Percentiles rank a stretch among this genome's conserved stretches.
Conservation (phyloP, 768 basidiomycete genomes). For the Collybia mongolica region DNA sequence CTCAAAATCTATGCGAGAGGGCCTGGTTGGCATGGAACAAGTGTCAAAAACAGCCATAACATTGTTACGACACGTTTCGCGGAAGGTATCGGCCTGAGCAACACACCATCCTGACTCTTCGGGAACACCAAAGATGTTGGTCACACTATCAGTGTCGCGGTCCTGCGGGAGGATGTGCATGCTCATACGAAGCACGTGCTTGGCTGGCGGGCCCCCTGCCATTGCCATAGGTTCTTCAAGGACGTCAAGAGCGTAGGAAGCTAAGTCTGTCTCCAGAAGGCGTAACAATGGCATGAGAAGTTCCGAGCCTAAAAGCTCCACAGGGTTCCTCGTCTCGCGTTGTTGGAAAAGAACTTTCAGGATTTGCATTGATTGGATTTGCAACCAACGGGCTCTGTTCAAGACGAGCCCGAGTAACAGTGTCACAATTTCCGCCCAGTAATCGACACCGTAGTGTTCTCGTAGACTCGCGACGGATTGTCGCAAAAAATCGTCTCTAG, state of each 20-base stretch:
- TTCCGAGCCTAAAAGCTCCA: constrained; percentile 79
- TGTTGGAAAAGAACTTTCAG: constrained; percentile 88
- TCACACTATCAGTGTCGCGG: constrained; percentile 49
- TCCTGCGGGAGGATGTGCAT: constrained; percentile 39
- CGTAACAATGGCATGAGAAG: constrained; percentile 89
- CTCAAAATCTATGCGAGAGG: constrained; percentile 73
- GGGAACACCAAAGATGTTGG: constrained; percentile 80
- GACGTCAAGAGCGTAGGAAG: constrained; percentile 87
- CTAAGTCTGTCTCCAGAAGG: constrained; percentile 84
- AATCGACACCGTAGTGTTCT: constrained; percentile 75
- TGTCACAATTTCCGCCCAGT: constrained; percentile 81
- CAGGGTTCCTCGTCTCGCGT: constrained; percentile 70
- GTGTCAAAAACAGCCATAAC: constrained; percentile 86
- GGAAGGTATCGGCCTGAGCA: constrained; percentile 59
- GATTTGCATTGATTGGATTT: constrained; percentile 81
- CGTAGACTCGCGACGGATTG: constrained; percentile 85
- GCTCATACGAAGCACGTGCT: constrained; percentile 90
- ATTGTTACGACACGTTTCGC: constrained; percentile 69
- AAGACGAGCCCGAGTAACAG: constrained; percentile 85
- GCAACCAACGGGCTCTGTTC: constrained; percentile 80
- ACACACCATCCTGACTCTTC: constrained; percentile 88
- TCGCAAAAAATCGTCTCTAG: constrained; percentile 90
- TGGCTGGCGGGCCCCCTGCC: constrained; percentile 72
- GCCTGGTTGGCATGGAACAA: constrained; percentile 66
- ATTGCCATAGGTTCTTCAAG: constrained; percentile 87